Conservation (phyloP, 2,329 filamentous ascomycete species). For the Tolypocladium ophioglossoides region DNA sequence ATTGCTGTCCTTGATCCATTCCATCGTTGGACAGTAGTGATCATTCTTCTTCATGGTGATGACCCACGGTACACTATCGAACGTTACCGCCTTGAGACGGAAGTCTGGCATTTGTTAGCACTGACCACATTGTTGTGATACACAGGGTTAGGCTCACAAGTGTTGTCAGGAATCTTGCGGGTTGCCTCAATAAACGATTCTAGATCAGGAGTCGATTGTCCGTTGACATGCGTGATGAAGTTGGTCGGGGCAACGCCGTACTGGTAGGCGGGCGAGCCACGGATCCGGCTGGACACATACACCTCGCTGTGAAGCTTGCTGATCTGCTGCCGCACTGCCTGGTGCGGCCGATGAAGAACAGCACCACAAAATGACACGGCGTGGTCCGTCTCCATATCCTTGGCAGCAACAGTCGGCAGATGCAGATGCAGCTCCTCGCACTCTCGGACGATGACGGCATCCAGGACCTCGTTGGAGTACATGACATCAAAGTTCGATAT, state of each 20-base stretch:
- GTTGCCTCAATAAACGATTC: slow-evolving; percentile 72
- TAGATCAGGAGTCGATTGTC: slow-evolving; percentile 71
- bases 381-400: slow-evolving; percentile 85
- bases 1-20: slow-evolving; percentile 54
- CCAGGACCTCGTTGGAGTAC: slow-evolving; percentile 78
- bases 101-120: slow-evolving; percentile 49
- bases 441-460: slow-evolving; percentile 78
- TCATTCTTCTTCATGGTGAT: slow-evolving; percentile 99
- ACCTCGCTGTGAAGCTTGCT: slow-evolving; percentile 93
- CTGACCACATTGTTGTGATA: not conserved
- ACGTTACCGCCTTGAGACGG: slow-evolving; percentile 92
- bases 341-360: slow-evolving; percentile 84
- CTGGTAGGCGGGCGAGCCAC: slow-evolving; percentile 76
- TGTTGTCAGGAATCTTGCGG: slow-evolving; percentile 86
- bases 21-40: slow-evolving; percentile 74
- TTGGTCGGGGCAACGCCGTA: slow-evolving; percentile 93
- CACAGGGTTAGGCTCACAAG: slow-evolving; percentile 47
- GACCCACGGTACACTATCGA: slow-evolving; percentile 98
- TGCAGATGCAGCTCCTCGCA: slow-evolving; percentile 67
- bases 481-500: slow-evolving; percentile 91
- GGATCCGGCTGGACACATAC: slow-evolving; percentile 80
- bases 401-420: slow-evolving; percentile 76
- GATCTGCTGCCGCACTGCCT: slow-evolving; percentile 94
- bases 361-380: slow-evolving; percentile 94
- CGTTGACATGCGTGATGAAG: slow-evolving; percentile 95